Percentiles rank a stretch among this genome's conserved stretches.
These are phyloP conservation scores for Trichosporon ovoides DNA, from an alignment of 1,284 basidiomycete species.

Conservation along the genomic window DNA sequence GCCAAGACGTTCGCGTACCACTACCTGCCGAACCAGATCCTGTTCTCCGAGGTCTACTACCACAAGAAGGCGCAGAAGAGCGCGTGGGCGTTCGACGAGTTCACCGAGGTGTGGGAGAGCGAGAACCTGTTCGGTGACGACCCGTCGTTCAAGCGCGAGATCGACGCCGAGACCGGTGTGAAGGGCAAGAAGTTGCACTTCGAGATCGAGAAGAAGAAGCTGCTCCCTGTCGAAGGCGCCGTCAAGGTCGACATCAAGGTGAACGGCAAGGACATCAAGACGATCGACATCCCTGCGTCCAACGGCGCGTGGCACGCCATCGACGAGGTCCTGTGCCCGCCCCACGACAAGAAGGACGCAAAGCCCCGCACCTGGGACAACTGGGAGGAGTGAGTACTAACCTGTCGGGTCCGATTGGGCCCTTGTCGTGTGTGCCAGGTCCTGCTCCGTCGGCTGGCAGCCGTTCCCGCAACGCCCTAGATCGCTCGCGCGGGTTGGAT, in stretches of 20 bases:
- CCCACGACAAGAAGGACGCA: constrained; percentile 42
- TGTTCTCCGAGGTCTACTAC: constrained; percentile 57
- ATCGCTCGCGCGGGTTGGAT: constrained; percentile 13
- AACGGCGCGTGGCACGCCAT: constrained; percentile 62
- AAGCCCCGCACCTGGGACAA: constrained; percentile 53
- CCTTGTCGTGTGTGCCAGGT: too few relatives aligned
- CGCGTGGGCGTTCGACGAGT: not conserved
- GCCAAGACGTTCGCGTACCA: constrained; percentile 64
- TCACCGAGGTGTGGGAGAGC: constrained; percentile 9
- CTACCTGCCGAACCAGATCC: constrained; percentile 57
- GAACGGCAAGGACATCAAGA: constrained; percentile 53
- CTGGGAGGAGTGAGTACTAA: constrained; percentile 57
- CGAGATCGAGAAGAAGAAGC: constrained; percentile 54
- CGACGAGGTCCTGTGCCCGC: constrained; percentile 55
- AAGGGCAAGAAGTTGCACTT: constrained; percentile 54
- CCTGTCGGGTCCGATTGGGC: too few relatives aligned
- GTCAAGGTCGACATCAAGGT: constrained; percentile 54
- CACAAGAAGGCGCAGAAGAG: constrained; percentile 12
- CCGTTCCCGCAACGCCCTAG: not conserved
- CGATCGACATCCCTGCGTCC: constrained; percentile 56
- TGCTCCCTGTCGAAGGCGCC: constrained; percentile 45
- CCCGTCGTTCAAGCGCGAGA: constrained; percentile 53
- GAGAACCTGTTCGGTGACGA: constrained; percentile 29
- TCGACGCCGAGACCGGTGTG: constrained; percentile 54
- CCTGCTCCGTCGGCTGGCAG: not conserved